Percentiles rank a stretch among this genome's conserved stretches.
These are phyloP conservation scores for Pestalotiopsis sp. DNA, from an alignment of 2,329 filamentous ascomycete species.

Conservation along the genomic window DNA sequence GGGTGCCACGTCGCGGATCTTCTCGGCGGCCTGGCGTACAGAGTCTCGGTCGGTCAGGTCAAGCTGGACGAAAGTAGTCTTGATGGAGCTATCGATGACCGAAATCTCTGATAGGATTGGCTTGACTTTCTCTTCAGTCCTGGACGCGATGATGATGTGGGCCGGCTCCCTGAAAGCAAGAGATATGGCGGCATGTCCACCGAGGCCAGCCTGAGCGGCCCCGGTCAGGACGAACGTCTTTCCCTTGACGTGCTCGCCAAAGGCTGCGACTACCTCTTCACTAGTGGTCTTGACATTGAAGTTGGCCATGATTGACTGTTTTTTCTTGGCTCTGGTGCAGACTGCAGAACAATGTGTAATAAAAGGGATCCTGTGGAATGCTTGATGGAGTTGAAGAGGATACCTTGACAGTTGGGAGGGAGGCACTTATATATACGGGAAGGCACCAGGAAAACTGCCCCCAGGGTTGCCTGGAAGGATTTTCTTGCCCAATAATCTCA, in stretches of 20 bases:
- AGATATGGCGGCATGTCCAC: conserved; percentile 20
- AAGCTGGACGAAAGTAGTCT: conserved; percentile 22
- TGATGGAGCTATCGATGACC: conserved; percentile 21
- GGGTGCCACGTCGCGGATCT: conserved; percentile 18
- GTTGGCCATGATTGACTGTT: conserved; percentile 17
- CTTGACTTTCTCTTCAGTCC: conserved; percentile 21
- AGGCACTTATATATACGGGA: background rate
- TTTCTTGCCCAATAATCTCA: background rate
- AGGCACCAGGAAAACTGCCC: background rate
- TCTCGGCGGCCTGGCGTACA: conserved; percentile 18
- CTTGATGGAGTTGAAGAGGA: background rate
- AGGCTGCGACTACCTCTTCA: conserved; percentile 24
- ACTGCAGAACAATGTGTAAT: too few relatives aligned
- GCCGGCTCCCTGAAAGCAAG: conserved; percentile 19
- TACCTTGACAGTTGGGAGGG: background rate
- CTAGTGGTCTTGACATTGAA: conserved; percentile 22
- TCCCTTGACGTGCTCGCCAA: conserved; percentile 21
- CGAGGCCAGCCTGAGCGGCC: conserved; percentile 22
- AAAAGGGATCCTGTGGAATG: background rate
- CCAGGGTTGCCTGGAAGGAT: background rate
- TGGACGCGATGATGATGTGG: conserved; percentile 25
- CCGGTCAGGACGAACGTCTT: conserved; percentile 24
- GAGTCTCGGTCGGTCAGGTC: conserved; percentile 24
- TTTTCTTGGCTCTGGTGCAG: too few relatives aligned
- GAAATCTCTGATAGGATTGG: conserved; percentile 19